phyloP scores from a whole-genome alignment of 306 rosid species.

The Rosa rugosa region DNA sequence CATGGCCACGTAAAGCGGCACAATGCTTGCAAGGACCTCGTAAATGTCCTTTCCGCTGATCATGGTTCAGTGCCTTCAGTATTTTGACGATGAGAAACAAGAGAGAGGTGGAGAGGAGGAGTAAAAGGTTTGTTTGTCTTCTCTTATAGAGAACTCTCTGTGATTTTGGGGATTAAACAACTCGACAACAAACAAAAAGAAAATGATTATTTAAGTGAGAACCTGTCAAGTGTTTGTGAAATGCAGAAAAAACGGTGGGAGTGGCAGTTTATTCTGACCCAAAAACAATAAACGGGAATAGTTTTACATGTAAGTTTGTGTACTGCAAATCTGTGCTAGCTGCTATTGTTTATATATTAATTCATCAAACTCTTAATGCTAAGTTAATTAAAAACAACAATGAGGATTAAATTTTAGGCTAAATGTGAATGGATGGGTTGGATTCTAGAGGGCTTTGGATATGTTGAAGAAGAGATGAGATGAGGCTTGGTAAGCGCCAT shows the following conservation, averaged over 20 bases:
- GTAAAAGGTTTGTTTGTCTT: background rate
- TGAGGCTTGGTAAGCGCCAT: conserved; percentile 2
- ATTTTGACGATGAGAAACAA: background rate
- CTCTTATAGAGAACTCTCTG: conserved; percentile 10
- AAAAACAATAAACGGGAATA: background rate
- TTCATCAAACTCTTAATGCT: conserved; percentile 2
- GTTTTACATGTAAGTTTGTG: conserved; percentile 11
- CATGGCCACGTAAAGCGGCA: conserved; percentile 85
- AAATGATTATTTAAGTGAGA: background rate
- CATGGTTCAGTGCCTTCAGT: conserved; percentile 33
- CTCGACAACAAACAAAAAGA: background rate
- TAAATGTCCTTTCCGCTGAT: conserved; percentile 74
- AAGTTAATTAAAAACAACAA: background rate
- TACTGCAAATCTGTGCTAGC: conserved; percentile 1
- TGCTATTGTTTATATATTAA: background rate
- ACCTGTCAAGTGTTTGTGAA: conserved; percentile 14
- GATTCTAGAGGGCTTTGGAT: background rate
- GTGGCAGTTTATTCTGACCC: conserved; percentile 15
- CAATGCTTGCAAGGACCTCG: conserved; percentile 71
- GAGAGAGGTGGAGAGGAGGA: conserved; percentile 5
- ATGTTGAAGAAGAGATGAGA: background rate
- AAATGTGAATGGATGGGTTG: conserved; percentile 4
- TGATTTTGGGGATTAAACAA: background rate
- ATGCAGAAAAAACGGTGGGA: conserved; percentile 1
- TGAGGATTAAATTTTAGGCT: background rate